Percentiles rank a stretch among this genome's conserved stretches.
These are phyloP conservation scores for Suillus subalutaceus DNA, from an alignment of 768 basidiomycete genomes.

Conservation along the genomic window DNA sequence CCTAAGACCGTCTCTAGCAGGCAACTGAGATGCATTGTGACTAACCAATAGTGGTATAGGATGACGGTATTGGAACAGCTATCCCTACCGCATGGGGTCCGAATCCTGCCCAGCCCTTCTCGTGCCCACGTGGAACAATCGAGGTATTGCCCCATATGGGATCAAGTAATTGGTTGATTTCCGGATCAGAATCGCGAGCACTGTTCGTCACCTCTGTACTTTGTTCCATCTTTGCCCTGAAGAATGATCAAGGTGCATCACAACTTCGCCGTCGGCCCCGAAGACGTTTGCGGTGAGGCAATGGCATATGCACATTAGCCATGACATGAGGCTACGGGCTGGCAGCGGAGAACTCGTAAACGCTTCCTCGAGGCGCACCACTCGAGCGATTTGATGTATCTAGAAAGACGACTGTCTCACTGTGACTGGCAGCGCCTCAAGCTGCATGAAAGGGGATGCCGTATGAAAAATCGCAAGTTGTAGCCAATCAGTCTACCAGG, in stretches of 20 bases:
- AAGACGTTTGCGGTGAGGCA: conserved; percentile 60
- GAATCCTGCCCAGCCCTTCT: conserved; percentile 52
- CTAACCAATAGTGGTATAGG: conserved; percentile 31
- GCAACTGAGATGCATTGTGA: conserved; percentile 47
- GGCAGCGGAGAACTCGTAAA: conserved; percentile 70
- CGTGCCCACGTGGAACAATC: conserved; percentile 80
- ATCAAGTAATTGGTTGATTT: conserved; percentile 99
- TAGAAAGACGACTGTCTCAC: conserved; percentile 90
- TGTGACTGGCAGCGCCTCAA: conserved; percentile 75
- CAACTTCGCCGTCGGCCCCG: conserved; percentile 94
- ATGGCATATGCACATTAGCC: conserved; percentile 77
- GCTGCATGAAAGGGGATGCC: conserved; percentile 93
- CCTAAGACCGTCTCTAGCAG: conserved; percentile 88
- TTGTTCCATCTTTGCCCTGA: conserved; percentile 87
- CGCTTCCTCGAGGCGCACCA: conserved; percentile 84
- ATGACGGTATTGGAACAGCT: no score
- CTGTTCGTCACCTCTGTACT: conserved; percentile 79
- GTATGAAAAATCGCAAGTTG: conserved; percentile 96
- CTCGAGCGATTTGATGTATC: conserved; percentile 61
- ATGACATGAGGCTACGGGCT: conserved; percentile 86
- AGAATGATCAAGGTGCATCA: conserved; percentile 88
- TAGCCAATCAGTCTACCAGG: conserved; percentile 46
- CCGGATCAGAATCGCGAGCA: conserved; percentile 87
- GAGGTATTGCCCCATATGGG: conserved; percentile 87
- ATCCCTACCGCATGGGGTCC: conserved; percentile 42